Percentiles rank a stretch among this genome's conserved stretches.
Conservation (phyloP, 1,284 basidiomycete species). For the Neolentinus lepideus region DNA sequence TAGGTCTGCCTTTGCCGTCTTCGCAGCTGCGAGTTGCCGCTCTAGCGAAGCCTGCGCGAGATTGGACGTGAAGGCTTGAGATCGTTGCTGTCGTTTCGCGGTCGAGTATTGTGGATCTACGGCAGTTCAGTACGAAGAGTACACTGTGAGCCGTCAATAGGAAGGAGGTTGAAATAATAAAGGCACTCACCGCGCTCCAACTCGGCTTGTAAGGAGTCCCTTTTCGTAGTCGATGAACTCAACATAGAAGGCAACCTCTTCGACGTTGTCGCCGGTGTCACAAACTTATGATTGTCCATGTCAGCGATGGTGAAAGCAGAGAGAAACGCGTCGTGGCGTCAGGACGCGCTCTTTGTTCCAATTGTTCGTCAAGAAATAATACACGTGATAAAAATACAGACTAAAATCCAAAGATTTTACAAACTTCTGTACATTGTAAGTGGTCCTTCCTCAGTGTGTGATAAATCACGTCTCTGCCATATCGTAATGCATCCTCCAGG, state of each 20-base stretch:
- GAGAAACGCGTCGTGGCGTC: background rate
- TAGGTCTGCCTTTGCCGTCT: conserved; percentile 50
- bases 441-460: background rate
- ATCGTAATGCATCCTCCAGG: background rate
- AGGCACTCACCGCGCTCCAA: conserved; percentile 47
- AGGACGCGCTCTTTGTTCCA: no score
- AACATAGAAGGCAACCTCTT: conserved; percentile 13
- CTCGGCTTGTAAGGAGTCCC: conserved; percentile 59
- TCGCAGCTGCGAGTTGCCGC: conserved; percentile 48
- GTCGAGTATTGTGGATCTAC: conserved; percentile 51
- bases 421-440: background rate
- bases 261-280: conserved; percentile 18
- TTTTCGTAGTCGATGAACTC: conserved; percentile 30
- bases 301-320: background rate
- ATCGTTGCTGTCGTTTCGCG: conserved; percentile 54
- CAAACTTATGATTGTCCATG: conserved; percentile 20
- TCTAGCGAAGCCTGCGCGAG: conserved; percentile 54
- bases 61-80: conserved; percentile 50
- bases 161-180: background rate
- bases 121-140: background rate
- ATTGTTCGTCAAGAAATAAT: no score
- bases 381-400: background rate
- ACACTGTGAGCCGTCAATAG: background rate
- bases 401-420: conserved; percentile 1
- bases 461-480: background rate